These are phyloP conservation scores for Zygnema circumcarinatum DNA, from an alignment of 139 green algal species.

Conservation along the genomic window DNA sequence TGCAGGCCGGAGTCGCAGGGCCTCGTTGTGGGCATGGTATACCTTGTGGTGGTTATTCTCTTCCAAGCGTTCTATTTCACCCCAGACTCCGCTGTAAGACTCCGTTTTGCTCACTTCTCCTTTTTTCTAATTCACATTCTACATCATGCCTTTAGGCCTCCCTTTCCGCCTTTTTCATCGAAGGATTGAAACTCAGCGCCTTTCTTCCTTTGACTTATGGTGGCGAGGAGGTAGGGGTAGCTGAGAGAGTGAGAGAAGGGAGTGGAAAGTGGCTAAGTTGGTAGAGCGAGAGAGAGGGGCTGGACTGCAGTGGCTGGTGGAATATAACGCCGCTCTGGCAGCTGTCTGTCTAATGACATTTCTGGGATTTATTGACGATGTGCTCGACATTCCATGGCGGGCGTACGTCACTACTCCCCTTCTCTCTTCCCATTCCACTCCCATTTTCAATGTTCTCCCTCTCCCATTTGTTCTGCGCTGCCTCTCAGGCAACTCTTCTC, in stretches of 20 bases:
- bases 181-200: too few species aligned
- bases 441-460: background rate
- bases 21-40: constrained; percentile 85
- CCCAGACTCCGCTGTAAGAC: constrained; percentile 28
- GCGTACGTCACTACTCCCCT: constrained; percentile 56
- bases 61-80: constrained; percentile 89
- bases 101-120: background rate
- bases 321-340: constrained; percentile 97
- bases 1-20: constrained; percentile 83
- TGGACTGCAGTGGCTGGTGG: constrained; percentile 86
- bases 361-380: constrained; percentile 97
- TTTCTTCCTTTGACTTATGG: too few species aligned
- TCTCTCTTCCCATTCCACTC: background rate
- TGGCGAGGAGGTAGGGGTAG: too few species aligned
- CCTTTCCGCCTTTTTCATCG: background rate
- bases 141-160: background rate
- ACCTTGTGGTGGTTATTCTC: constrained; percentile 86
- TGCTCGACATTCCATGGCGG: constrained; percentile 97
- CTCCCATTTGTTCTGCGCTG: background rate
- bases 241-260: too few species aligned
- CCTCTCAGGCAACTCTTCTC: constrained; percentile 13
- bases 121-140: background rate
- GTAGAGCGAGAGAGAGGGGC: too few species aligned
- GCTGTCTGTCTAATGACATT: constrained; percentile 98
- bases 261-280: too few species aligned